Evolutionary conservation across 108 stramenopile species (phyloP), one percentile per base, ranked within the genome.

Genomic region (Asterionellopsis glacialis): DNA sequence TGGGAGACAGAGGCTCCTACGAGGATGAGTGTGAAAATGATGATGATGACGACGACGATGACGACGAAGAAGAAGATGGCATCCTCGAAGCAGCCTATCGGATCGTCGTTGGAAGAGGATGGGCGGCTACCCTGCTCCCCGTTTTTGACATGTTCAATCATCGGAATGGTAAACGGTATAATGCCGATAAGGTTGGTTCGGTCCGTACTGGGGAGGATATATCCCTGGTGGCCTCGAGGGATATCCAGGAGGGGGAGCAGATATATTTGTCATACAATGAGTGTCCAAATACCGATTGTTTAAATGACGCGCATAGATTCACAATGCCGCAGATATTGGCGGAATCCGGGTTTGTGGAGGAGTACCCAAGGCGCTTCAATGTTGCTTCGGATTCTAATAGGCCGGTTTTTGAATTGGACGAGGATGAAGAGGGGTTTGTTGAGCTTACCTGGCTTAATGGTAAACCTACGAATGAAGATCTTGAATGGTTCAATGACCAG

Each of bases 311-410:
- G 18, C 57, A 61, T 48, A 55, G 66, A 51, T 77, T 70, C 67
- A 79, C 82, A 43, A 84, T 80, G 11, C 70, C 81, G 11, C 73
- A 85, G 24, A 81, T 93, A 7, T 73, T 93, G 23, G 42, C 63
- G 10, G 76, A 83, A 57, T 89, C 60, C 74, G 91, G 91, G 23
- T 93, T 93, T 61, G 87, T 93, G 7, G 91, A 93, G 62, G 13
- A 21, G 15, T 81, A 69, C 55, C 91, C 91, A 14, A 82, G 84
- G 69, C 56, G 76, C 19, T 91, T 81, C 80, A 50, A 83, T 52
- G 81, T 80, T 57, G 64, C 61, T 4, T 1, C 9, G 47, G 47
- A 9, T 12, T 9, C 5, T 48, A 47, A 70, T 25, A 61, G 45
- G 10, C 44, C 63, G 55, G 57, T 53, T 25, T 67, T 72, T 54